Evolutionary conservation across 345 rosid species (phyloP).

Genomic region (Rhizophora mangle): DNA sequence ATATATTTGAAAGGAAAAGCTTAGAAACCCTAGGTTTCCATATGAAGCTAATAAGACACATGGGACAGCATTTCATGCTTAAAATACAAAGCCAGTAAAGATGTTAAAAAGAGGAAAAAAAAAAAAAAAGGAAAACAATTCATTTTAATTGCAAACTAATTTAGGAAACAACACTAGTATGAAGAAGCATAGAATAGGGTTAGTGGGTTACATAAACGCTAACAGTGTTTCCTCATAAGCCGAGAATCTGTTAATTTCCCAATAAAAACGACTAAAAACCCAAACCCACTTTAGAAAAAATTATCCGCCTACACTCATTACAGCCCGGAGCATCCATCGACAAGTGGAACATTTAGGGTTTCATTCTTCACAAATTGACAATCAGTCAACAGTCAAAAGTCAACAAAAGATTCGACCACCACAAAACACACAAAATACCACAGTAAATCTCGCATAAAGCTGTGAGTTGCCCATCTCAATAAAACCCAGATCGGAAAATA

Average conservation of each 20-base stretch:
- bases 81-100: slow-evolving; percentile 14
- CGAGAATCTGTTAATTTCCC: slow-evolving; percentile 16
- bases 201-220: slow-evolving; percentile 5
- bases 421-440: slow-evolving; percentile 23
- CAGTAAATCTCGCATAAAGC: slow-evolving; percentile 37
- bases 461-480: slow-evolving; percentile 32
- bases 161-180: slow-evolving; percentile 19
- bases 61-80: slow-evolving; percentile 14
- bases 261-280: slow-evolving; percentile 2
- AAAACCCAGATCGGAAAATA: slow-evolving; percentile 37
- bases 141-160: slow-evolving; percentile 24
- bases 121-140: neutral
- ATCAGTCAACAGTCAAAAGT: slow-evolving; percentile 35
- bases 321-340: slow-evolving; percentile 18
- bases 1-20: slow-evolving; percentile 20
- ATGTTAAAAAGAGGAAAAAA: slow-evolving; percentile 11
- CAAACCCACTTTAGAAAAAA: slow-evolving; percentile 22
- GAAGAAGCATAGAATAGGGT: slow-evolving; percentile 45
- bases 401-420: slow-evolving; percentile 10
- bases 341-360: slow-evolving; percentile 48
- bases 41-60: slow-evolving; percentile 20
- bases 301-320: slow-evolving; percentile 18
- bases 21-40: slow-evolving; percentile 46
- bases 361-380: slow-evolving; percentile 24
- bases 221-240: neutral